Conservation (phyloP, 345 rosid genomes). For the Angophora floribunda region DNA sequence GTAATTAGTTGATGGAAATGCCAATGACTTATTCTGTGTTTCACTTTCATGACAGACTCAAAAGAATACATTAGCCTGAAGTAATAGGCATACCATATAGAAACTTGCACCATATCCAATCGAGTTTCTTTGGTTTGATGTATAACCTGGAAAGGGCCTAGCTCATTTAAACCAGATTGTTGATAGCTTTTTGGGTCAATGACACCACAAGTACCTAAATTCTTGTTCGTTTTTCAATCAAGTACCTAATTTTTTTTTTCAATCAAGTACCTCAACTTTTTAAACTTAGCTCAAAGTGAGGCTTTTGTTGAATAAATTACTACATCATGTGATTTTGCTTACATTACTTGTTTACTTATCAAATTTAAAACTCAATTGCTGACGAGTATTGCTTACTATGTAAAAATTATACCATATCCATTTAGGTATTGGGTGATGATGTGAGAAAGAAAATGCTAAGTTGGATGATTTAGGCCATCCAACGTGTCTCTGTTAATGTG, state of each 20-base stretch:
- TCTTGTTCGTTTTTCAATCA: background rate
- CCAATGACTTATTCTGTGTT: background rate
- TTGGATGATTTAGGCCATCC: background rate
- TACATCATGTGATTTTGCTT: background rate
- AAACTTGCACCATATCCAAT: background rate
- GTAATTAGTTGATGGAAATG: background rate
- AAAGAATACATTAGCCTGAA: background rate
- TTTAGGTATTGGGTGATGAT: background rate
- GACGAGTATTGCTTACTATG: background rate
- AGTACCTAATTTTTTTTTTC: background rate
- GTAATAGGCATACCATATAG: background rate
- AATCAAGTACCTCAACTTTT: background rate
- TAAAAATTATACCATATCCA: background rate
- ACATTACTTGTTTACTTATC: background rate
- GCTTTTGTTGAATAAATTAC: background rate
- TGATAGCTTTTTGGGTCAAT: background rate
- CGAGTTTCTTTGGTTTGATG: background rate
- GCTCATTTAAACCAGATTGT: background rate
- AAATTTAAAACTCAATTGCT: background rate
- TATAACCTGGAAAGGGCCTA: background rate
- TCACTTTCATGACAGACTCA: background rate
- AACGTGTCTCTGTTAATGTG: background rate
- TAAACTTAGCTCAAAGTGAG: background rate
- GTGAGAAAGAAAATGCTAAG: background rate
- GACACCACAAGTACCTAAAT: background rate